phyloP scores from a whole-genome alignment of 2,329 filamentous ascomycete genomes.

The Dothideomycetes sp. region DNA sequence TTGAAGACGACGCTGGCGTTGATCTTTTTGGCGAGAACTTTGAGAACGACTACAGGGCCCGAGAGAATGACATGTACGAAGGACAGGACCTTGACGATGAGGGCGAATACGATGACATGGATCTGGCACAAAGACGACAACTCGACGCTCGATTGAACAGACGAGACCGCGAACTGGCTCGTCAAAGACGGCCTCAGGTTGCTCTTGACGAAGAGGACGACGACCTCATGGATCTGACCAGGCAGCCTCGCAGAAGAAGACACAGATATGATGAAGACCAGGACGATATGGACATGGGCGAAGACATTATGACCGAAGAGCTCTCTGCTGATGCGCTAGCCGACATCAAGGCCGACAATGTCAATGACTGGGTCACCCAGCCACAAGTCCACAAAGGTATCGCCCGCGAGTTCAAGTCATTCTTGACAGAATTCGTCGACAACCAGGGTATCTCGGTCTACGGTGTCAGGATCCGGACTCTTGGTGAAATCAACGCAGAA shows the following conservation, averaged over 20 bases:
- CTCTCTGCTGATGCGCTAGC: slow-evolving; percentile 82
- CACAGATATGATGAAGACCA: slow-evolving; percentile 91
- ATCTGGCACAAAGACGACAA: slow-evolving; percentile 55
- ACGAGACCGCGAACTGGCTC: slow-evolving; percentile 62
- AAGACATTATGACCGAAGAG: slow-evolving; percentile 92
- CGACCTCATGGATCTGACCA: slow-evolving; percentile 72
- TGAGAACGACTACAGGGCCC: slow-evolving; percentile 50
- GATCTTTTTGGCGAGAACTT: slow-evolving; percentile 64
- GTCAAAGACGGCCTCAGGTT: slow-evolving; percentile 56
- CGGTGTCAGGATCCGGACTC: slow-evolving; percentile 81
- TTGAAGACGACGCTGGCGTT: slow-evolving; percentile 61
- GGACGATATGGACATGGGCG: slow-evolving; percentile 79
- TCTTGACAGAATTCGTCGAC: slow-evolving; percentile 92
- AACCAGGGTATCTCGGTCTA: slow-evolving; percentile 85
- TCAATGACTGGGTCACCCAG: slow-evolving; percentile 92
- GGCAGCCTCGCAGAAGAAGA: slow-evolving; percentile 73
- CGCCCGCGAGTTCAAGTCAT: slow-evolving; percentile 92
- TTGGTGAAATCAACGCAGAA: slow-evolving; percentile 96
- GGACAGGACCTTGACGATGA: slow-evolving; percentile 68
- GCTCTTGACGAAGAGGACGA: slow-evolving; percentile 77
- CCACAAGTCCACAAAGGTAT: slow-evolving; percentile 86
- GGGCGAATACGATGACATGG: slow-evolving; percentile 62
- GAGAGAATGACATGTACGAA: slow-evolving; percentile 54
- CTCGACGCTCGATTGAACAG: slow-evolving; percentile 66
- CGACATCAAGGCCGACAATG: slow-evolving; percentile 84